Evolutionary conservation across 2,329 filamentous ascomycete genomes (phyloP).

Genomic region (Venturiaceae sp.): DNA sequence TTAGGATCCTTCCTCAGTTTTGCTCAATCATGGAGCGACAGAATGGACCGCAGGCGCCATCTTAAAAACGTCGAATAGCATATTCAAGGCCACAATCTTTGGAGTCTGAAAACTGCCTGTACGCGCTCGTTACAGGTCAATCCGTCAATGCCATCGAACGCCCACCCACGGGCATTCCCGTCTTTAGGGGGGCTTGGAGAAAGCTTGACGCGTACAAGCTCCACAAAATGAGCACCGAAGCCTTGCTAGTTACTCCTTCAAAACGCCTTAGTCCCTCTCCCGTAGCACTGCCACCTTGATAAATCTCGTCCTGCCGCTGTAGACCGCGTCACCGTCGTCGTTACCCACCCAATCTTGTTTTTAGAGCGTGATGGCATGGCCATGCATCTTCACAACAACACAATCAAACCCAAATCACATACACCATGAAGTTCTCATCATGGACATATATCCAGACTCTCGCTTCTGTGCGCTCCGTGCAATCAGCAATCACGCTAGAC

Average conservation of each 20-base stretch:
- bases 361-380: background rate
- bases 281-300: background rate
- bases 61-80: too few species aligned
- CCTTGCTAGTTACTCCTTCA: background rate
- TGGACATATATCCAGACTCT: background rate
- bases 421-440: background rate
- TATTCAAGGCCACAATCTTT: too few species aligned
- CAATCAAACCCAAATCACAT: background rate
- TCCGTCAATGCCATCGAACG: too few species aligned
- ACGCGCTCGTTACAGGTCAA: too few species aligned
- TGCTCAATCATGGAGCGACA: too few species aligned
- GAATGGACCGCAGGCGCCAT: too few species aligned
- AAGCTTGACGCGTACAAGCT: background rate
- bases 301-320: background rate
- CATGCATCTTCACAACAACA: background rate
- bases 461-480: background rate
- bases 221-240: background rate
- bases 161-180: too few species aligned
- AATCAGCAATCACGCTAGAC: slow-evolving; percentile 8
- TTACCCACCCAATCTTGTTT: background rate
- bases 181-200: too few species aligned
- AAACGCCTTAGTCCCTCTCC: background rate
- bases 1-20: too few species aligned
- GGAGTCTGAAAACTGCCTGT: too few species aligned
- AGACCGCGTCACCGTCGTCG: background rate